A percentile compares a stretch with the other conserved stretches of the same genome.
phyloP scores from a whole-genome alignment of 805 yeast species.

The Huiozyma naganishii region DNA sequence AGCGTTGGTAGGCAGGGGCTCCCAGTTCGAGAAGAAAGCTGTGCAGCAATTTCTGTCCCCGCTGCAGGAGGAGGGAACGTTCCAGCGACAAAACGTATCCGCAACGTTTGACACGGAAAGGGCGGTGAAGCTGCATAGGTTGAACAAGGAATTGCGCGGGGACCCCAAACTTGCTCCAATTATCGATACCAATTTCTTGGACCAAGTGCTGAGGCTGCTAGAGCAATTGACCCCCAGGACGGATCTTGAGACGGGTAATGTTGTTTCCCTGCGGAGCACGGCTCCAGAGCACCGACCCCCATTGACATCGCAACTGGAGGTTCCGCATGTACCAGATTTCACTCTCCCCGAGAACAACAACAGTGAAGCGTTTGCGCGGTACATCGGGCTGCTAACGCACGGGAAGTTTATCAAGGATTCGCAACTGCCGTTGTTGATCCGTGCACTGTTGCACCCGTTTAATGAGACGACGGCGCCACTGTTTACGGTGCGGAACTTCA shows the following conservation, averaged over 20 bases:
- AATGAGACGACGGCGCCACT: slow-evolving; percentile 26
- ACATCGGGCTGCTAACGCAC: slow-evolving; percentile 29
- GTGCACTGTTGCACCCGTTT: slow-evolving; percentile 31
- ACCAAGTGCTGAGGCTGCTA: slow-evolving; percentile 15
- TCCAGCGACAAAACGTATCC: background rate
- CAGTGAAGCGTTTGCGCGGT: slow-evolving; percentile 4
- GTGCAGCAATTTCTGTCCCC: slow-evolving; percentile 24
- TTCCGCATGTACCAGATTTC: slow-evolving; percentile 30
- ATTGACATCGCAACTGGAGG: background rate
- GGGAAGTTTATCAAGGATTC: slow-evolving; percentile 25
- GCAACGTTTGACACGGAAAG: slow-evolving; percentile 12
- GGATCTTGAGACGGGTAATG: too few species aligned
- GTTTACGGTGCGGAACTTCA: slow-evolving; percentile 27
- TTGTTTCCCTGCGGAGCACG: too few species aligned
- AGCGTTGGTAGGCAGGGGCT: slow-evolving; percentile 21
- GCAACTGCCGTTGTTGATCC: slow-evolving; percentile 28
- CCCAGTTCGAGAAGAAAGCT: slow-evolving; percentile 18
- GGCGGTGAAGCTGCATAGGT: slow-evolving; percentile 3
- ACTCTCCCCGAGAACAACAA: slow-evolving; percentile 4
- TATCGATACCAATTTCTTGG: slow-evolving; percentile 9
- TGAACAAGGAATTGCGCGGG: background rate
- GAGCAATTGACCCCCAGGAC: slow-evolving; percentile 15
- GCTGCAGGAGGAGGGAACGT: slow-evolving; percentile 4
- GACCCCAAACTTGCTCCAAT: background rate
- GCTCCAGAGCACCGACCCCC: background rate